These are phyloP conservation scores for Gamarada debralockiae DNA, from an alignment of 495 filamentous ascomycete species.

Conservation along the genomic window DNA sequence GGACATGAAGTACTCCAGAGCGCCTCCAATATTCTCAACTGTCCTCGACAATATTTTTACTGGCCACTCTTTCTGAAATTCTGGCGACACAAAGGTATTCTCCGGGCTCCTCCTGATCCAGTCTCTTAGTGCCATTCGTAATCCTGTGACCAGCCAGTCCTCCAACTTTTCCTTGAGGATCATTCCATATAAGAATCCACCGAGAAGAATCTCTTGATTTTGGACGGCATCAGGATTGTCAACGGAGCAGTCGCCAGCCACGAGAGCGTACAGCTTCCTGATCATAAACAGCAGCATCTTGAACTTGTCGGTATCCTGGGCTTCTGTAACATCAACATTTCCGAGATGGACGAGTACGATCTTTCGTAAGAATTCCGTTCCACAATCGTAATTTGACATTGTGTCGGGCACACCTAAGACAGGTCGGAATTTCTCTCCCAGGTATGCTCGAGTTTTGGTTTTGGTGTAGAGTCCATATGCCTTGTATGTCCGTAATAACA, in stretches of 20 bases:
- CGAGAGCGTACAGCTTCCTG: conserved; percentile 87
- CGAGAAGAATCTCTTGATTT: conserved; percentile 88
- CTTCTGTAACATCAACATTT: conserved; percentile 71
- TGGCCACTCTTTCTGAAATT: conserved; percentile 76
- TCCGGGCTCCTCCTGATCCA: conserved; percentile 64
- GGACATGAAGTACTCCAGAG: conserved; percentile 90
- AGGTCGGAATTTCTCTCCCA: conserved; percentile 85
- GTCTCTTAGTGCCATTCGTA: conserved; percentile 59
- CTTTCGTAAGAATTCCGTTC: conserved; percentile 83
- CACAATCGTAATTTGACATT: conserved; percentile 80
- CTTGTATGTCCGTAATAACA: conserved; percentile 90
- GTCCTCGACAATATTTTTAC: conserved; percentile 69
- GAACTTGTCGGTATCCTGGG: conserved; percentile 87
- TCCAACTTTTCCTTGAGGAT: conserved; percentile 92
- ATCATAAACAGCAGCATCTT: conserved; percentile 94
- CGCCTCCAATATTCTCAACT: conserved; percentile 83
- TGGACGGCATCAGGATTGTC: conserved; percentile 97
- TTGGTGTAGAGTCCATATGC: conserved; percentile 76
- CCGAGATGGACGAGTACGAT: conserved; percentile 90
- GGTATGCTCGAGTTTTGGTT: conserved; percentile 70
- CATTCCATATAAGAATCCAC: conserved; percentile 91
- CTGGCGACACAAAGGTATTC: conserved; percentile 60
- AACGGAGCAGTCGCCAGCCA: conserved; percentile 83
- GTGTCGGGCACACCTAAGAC: conserved; percentile 77
- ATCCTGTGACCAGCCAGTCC: conserved; percentile 68